Conservation (phyloP, 305 asterid species). For the Solanum hybrid region DNA sequence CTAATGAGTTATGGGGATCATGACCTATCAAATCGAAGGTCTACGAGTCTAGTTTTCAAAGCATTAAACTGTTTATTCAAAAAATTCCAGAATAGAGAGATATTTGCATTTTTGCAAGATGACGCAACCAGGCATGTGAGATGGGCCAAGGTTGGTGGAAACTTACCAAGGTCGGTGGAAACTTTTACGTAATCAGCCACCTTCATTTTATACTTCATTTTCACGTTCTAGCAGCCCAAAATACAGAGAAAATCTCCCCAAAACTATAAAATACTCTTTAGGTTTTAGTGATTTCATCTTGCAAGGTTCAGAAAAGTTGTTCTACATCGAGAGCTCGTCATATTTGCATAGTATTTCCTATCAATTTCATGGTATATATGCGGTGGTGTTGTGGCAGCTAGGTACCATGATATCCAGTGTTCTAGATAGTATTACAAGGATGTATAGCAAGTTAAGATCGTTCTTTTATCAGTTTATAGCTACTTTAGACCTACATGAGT, state of each 20-base stretch:
- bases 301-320: neutral
- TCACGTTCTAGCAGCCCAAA: neutral
- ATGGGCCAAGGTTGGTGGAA: neutral
- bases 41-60: neutral
- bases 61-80: neutral
- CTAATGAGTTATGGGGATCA: neutral
- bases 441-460: neutral
- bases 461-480: neutral
- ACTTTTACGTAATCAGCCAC: neutral
- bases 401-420: neutral
- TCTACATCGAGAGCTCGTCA: neutral
- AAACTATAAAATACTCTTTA: neutral
- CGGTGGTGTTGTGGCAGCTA: neutral
- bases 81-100: neutral
- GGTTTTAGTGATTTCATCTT: neutral
- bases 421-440: neutral
- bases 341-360: neutral
- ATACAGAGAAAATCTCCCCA: neutral
- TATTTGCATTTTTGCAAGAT: neutral
- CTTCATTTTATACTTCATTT: neutral
- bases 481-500: neutral
- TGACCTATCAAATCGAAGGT: neutral
- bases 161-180: neutral
- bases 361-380: neutral
- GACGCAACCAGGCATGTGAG: neutral